Evolutionary conservation across 345 rosid genomes (phyloP).

Genomic region (Populus ilicifolia): DNA sequence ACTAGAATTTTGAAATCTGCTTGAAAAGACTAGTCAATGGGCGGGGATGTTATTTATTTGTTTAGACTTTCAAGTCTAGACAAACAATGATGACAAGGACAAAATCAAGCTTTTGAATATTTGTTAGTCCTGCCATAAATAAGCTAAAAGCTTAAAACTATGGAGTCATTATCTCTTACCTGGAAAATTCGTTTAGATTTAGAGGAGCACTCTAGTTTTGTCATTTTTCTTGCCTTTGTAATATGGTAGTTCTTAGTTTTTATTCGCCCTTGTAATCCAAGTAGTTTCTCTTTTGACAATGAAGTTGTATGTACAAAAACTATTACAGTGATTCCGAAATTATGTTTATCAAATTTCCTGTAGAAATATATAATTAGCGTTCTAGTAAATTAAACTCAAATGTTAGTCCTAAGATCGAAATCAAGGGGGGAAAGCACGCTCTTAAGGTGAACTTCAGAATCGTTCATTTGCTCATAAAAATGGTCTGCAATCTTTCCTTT

Average conservation of each 20-base stretch:
- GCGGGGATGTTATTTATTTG: constrained; percentile 8
- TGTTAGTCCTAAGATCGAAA: too few species aligned
- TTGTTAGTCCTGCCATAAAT: neutral
- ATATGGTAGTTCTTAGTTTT: neutral
- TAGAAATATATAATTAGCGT: neutral
- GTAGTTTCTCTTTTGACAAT: neutral
- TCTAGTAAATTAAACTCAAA: neutral
- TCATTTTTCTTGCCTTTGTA: neutral
- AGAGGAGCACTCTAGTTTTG: neutral
- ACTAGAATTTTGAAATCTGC: constrained; percentile 17
- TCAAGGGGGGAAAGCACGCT: too few species aligned
- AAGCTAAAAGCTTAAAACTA: neutral
- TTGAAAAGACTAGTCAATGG: constrained; percentile 14
- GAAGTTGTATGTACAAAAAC: neutral
- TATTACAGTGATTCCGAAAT: neutral
- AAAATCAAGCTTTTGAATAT: neutral
- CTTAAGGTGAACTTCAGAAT: neutral
- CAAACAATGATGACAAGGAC: constrained; percentile 9
- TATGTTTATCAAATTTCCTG: neutral
- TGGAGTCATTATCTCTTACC: neutral
- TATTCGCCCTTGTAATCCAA: neutral
- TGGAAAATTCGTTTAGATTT: neutral
- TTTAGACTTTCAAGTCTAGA: neutral
- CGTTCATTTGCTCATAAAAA: neutral
- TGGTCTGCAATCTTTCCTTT: neutral